phyloP scores from a whole-genome alignment of 2,329 filamentous ascomycete genomes.

The Pseudocercospora fuligena region DNA sequence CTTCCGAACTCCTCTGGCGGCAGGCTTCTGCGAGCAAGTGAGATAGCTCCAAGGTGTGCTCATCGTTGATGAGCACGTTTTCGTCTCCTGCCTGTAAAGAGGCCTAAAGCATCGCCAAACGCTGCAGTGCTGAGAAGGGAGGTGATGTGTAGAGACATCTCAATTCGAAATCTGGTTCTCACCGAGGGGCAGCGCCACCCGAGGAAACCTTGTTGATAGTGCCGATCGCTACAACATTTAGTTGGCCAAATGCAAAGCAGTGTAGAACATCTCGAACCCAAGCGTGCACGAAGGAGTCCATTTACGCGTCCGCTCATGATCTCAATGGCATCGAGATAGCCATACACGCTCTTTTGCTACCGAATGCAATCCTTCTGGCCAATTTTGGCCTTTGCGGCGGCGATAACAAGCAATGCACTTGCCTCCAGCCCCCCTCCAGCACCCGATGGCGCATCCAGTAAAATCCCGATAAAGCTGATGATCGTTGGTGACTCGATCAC shows the following conservation, averaged over 20 bases:
- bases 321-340: neutral
- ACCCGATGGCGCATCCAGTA: neutral
- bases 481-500: conserved; percentile 35
- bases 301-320: neutral
- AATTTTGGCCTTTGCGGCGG: neutral
- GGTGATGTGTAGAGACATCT: neutral
- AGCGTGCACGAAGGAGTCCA: neutral
- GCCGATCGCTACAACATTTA: neutral
- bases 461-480: conserved; percentile 19
- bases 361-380: neutral
- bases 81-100: neutral
- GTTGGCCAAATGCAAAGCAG: neutral
- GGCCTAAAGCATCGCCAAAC: too few species aligned
- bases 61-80: neutral
- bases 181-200: conserved; percentile 2
- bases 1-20: neutral
- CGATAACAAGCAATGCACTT: neutral
- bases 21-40: neutral
- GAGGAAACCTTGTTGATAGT: neutral
- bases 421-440: neutral
- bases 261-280: neutral
- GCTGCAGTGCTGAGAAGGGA: too few species aligned
- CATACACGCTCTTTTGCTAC: neutral
- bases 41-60: neutral
- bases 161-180: neutral